Conservation (phyloP, 345 rosid genomes). For the Rhodomyrtus tomentosa region DNA sequence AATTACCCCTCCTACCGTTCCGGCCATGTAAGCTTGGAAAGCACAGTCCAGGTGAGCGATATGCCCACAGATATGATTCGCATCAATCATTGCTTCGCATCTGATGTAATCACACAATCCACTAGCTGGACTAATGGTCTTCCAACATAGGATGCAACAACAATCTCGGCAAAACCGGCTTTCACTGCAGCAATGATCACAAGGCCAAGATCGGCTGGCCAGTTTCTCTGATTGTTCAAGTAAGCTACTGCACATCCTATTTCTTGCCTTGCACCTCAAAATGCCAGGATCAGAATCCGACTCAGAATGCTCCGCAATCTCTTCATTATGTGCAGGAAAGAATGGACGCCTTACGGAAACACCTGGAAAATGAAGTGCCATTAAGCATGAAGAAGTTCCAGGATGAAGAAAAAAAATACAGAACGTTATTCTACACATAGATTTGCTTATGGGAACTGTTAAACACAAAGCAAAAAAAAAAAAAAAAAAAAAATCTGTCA, state of each 20-base stretch:
- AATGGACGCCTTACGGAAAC: constrained; percentile 3
- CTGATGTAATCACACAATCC: constrained; percentile 58
- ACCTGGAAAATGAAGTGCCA: constrained; percentile 6
- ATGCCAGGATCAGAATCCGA: constrained; percentile 14
- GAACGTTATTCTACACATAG: not conserved
- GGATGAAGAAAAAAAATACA: not conserved
- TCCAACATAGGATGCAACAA: constrained; percentile 78
- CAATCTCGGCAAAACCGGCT: constrained; percentile 67
- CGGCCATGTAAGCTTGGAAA: constrained; percentile 77
- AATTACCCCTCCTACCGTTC: constrained; percentile 72
- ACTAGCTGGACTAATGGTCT: constrained; percentile 28
- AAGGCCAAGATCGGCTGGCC: constrained; percentile 31
- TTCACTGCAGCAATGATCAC: constrained; percentile 79
- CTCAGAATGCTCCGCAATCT: constrained; percentile 15
- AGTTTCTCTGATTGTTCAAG: constrained; percentile 11
- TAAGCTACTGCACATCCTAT: constrained; percentile 46
- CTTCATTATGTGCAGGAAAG: constrained; percentile 14
- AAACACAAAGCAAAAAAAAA: not conserved
- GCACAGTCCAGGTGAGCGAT: constrained; percentile 86
- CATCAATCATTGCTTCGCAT: constrained; percentile 52
- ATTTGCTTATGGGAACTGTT: not conserved
- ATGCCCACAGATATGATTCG: constrained; percentile 57
- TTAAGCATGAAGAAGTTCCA: not conserved
- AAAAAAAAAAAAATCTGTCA: not conserved
- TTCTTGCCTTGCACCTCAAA: constrained; percentile 23